Evolutionary conservation across 805 yeast species (phyloP).

Genomic region (Teunomyces stri): DNA sequence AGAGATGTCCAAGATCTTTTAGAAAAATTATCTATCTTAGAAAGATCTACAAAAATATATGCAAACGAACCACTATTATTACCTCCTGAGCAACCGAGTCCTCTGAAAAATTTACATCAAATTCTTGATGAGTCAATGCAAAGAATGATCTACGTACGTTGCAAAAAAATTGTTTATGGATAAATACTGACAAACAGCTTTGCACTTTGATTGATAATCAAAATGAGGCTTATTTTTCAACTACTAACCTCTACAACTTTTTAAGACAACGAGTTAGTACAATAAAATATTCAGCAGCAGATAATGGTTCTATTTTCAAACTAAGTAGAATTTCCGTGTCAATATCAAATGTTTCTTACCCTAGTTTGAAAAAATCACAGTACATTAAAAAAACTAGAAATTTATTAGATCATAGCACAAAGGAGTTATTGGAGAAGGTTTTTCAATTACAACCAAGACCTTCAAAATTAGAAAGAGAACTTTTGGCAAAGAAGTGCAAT

Average conservation of each 20-base stretch:
- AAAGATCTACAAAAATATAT: background rate
- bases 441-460: slow-evolving; percentile 19
- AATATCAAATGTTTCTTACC: background rate
- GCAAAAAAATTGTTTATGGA: no score
- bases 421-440: slow-evolving; percentile 12
- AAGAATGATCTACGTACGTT: slow-evolving; percentile 5
- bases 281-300: background rate
- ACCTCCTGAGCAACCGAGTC: background rate
- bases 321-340: background rate
- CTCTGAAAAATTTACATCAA: background rate
- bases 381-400: background rate
- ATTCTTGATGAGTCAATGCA: slow-evolving; percentile 1
- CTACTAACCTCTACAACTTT: background rate
- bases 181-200: background rate
- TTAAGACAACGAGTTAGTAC: background rate
- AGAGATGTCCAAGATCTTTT: background rate
- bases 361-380: background rate
- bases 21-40: background rate
- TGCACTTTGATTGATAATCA: background rate
- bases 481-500: slow-evolving; percentile 26
- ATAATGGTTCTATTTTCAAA: background rate
- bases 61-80: background rate
- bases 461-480: slow-evolving; percentile 22
- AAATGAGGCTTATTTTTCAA: background rate
- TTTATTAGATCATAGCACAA: background rate